These are phyloP conservation scores for Sugiyamaella americana DNA, from an alignment of 805 yeast genomes.

Conservation along the genomic window DNA sequence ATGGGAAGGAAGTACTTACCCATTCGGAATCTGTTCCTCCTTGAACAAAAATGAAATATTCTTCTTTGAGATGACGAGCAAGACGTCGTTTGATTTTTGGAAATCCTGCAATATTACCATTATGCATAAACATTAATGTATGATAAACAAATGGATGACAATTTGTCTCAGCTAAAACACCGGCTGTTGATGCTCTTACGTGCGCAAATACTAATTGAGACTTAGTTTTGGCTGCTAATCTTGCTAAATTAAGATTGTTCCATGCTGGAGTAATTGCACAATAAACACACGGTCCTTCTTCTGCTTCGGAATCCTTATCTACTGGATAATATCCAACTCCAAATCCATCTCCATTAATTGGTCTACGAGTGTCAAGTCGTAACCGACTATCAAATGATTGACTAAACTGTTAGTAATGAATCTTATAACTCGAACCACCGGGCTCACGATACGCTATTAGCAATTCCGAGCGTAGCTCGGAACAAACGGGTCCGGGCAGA, in stretches of 20 bases:
- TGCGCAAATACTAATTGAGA: conserved; percentile 86
- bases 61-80: conserved; percentile 68
- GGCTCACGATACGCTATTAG: not conserved
- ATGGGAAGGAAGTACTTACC: too few species aligned
- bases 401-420: conserved; percentile 21
- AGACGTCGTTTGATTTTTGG: conserved; percentile 64
- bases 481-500: not conserved
- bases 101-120: conserved; percentile 74
- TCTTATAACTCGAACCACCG: not conserved
- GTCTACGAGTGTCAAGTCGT: conserved; percentile 76
- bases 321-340: conserved; percentile 86
- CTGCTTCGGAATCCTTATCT: conserved; percentile 42
- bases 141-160: conserved; percentile 95
- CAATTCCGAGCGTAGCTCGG: not conserved
- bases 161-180: conserved; percentile 88
- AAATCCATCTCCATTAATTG: conserved; percentile 97
- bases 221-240: conserved; percentile 81
- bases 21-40: conserved; percentile 97
- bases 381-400: conserved; percentile 90
- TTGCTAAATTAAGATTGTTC: conserved; percentile 87
- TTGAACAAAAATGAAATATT: conserved; percentile 72
- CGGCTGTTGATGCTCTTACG: conserved; percentile 93
- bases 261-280: conserved; percentile 96
- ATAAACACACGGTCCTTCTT: conserved; percentile 81
- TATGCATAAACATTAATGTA: conserved; percentile 92